Conservation (phyloP, 108 stramenopile species). For the Fistulifera solaris region DNA sequence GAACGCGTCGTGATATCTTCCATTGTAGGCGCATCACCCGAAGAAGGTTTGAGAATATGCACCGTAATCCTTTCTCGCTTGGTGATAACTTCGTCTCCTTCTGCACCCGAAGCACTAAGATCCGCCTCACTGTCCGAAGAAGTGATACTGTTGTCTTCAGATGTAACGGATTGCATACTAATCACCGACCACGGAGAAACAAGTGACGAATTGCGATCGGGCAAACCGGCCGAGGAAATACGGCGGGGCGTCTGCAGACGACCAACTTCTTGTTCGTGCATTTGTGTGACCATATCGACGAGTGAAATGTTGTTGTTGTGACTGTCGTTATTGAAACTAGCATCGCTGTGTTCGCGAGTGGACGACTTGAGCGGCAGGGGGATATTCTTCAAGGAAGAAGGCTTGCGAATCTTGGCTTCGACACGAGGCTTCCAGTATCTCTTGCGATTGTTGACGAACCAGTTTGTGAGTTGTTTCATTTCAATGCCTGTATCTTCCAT, state of each 20-base stretch:
- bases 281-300: neutral
- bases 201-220: too few relatives aligned
- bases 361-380: too few relatives aligned
- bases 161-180: neutral
- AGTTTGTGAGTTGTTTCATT: slow-evolving; percentile 86
- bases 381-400: too few relatives aligned
- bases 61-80: slow-evolving; percentile 32
- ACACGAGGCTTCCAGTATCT: slow-evolving; percentile 83
- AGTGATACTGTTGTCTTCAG: neutral
- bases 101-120: neutral
- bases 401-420: slow-evolving; percentile 31
- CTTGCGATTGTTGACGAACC: slow-evolving; percentile 92
- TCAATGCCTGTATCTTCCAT: slow-evolving; percentile 84
- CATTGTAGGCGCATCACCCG: slow-evolving; percentile 22
- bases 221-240: neutral
- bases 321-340: too few relatives aligned
- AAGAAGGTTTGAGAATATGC: slow-evolving; percentile 25
- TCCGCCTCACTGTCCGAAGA: neutral
- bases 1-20: slow-evolving; percentile 30
- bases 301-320: neutral
- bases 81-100: neutral
- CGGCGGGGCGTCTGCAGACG: neutral
- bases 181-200: too few relatives aligned
- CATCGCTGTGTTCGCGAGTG: too few relatives aligned
- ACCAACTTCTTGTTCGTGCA: neutral